Percentiles rank a stretch among this genome's conserved stretches.
Evolutionary conservation across 257 asterid species (phyloP).

Genomic region (Rehmannia glutinosa): DNA sequence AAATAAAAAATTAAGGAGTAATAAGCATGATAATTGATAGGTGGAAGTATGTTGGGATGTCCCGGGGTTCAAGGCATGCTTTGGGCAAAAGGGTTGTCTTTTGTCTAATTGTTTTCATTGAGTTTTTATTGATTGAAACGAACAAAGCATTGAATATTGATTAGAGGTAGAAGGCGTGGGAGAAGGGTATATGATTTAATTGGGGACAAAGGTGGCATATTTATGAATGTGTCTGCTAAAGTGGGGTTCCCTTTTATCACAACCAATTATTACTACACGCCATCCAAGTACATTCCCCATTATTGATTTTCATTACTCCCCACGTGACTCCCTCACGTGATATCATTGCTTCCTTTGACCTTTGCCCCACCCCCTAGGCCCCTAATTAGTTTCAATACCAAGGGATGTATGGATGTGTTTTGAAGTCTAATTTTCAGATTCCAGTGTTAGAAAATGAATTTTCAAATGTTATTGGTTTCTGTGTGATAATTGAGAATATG

Average conservation of each 20-base stretch:
- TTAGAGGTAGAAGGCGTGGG: conserved; percentile 5
- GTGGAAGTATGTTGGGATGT: conserved; percentile 42
- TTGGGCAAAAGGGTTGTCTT: conserved; percentile 25
- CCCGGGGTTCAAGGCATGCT: conserved; percentile 64
- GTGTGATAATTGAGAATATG: too few species aligned
- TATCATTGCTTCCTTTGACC: conserved; percentile 10
- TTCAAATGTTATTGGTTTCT: too few species aligned
- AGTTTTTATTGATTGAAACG: conserved; percentile 23
- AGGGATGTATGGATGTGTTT: too few species aligned
- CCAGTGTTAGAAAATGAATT: too few species aligned
- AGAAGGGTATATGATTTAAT: neutral
- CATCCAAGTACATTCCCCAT: conserved; percentile 52
- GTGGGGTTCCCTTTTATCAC: conserved; percentile 42
- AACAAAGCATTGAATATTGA: neutral
- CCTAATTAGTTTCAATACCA: too few species aligned
- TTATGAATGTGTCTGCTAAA: conserved; percentile 53
- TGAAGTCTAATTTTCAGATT: too few species aligned
- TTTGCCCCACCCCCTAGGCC: neutral
- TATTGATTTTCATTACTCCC: conserved; percentile 29
- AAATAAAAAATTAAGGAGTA: neutral
- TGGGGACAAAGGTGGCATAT: conserved; percentile 37
- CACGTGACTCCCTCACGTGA: conserved; percentile 47
- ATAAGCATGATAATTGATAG: conserved; percentile 29
- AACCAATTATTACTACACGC: conserved; percentile 66
- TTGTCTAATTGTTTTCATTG: conserved; percentile 28